phyloP scores from a whole-genome alignment of 129 eudicot genomes.

The Dittrichia graveolens region DNA sequence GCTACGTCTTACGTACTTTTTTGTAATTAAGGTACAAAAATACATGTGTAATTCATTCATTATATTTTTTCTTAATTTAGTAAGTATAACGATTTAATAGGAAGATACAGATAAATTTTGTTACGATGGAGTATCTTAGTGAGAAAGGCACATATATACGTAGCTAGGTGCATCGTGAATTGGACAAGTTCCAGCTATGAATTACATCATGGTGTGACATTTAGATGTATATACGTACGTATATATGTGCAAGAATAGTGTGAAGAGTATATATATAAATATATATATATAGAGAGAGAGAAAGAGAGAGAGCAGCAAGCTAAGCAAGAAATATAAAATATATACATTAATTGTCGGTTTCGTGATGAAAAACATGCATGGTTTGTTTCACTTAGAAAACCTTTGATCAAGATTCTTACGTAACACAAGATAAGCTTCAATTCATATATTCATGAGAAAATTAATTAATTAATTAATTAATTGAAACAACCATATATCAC shows the following conservation, averaged over 20 bases:
- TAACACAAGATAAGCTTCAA: not conserved
- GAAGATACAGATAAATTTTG: too few species aligned
- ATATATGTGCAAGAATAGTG: too few species aligned
- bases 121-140: not conserved
- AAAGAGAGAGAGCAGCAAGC: too few species aligned
- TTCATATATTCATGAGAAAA: not conserved
- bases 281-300: too few species aligned
- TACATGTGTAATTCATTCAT: too few species aligned
- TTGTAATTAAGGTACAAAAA: too few species aligned
- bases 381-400: slow-evolving; percentile 13
- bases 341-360: not conserved
- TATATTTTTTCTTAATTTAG: too few species aligned
- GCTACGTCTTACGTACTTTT: too few species aligned
- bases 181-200: not conserved
- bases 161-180: not conserved
- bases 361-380: not conserved
- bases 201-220: not conserved
- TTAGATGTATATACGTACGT: not conserved
- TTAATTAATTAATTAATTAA: not conserved
- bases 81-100: too few species aligned
- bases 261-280: too few species aligned
- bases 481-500: too few species aligned
- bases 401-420: not conserved
- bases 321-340: too few species aligned
- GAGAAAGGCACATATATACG: not conserved